These are phyloP conservation scores for Fusarium fujikuroi DNA, from an alignment of 2,329 filamentous ascomycete species.

Conservation along the genomic window DNA sequence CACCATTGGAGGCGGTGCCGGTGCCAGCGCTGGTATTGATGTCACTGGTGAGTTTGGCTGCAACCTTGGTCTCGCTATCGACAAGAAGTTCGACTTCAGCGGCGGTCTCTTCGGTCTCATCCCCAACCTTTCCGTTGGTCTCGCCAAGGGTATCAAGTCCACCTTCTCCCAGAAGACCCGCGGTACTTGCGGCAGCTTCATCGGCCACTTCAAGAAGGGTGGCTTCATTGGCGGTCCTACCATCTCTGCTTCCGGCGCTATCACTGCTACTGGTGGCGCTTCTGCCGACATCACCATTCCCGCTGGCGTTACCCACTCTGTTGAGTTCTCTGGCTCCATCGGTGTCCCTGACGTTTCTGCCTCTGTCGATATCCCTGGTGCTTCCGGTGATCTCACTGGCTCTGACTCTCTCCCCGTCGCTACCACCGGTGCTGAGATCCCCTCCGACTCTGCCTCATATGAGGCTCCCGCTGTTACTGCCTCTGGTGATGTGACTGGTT, in stretches of 20 bases:
- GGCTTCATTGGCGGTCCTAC: conserved; percentile 18
- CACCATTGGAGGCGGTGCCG: conserved; percentile 51
- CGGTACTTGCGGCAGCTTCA: conserved; percentile 31
- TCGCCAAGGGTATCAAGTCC: conserved; percentile 40
- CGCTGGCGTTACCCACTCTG: conserved; percentile 14
- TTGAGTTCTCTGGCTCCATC: conserved; percentile 13
- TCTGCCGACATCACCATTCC: conserved; percentile 9
- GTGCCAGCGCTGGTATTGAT: conserved; percentile 50
- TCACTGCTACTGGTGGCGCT: conserved; percentile 23
- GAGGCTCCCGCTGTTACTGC: not conserved
- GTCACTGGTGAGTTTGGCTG: conserved; percentile 33
- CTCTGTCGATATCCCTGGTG: conserved; percentile 6
- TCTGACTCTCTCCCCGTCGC: not conserved
- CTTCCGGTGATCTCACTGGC: conserved; percentile 2
- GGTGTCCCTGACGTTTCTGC: not conserved
- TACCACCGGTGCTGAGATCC: not conserved
- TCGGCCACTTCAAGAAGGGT: conserved; percentile 26
- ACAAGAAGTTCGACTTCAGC: conserved; percentile 35
- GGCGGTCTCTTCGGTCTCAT: conserved; percentile 51
- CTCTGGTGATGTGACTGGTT: not conserved
- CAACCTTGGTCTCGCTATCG: conserved; percentile 36
- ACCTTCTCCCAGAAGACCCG: conserved; percentile 31
- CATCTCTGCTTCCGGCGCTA: conserved; percentile 20
- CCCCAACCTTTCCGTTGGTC: conserved; percentile 53
- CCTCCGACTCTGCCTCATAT: not conserved